These are phyloP conservation scores for Paraconiothyrium sp. DNA, from an alignment of 2,329 filamentous ascomycete genomes.

Conservation along the genomic window DNA sequence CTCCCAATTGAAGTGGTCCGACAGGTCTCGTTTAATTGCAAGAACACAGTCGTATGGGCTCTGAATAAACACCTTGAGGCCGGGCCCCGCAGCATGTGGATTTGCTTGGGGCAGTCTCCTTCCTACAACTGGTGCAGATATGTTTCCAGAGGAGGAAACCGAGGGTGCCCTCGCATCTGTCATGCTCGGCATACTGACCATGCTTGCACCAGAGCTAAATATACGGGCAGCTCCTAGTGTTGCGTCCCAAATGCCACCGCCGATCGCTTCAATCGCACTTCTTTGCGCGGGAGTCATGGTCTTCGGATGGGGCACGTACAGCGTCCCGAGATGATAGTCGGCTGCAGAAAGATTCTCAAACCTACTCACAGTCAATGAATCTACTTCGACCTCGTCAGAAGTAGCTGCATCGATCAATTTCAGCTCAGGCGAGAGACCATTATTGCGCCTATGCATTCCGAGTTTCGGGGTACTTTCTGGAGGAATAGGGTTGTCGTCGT, in stretches of 20 bases:
- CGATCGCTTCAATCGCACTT: constrained; percentile 79
- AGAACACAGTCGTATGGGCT: constrained; percentile 97
- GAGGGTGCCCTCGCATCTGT: constrained; percentile 48
- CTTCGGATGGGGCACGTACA: constrained; percentile 78
- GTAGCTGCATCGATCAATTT: constrained; percentile 89
- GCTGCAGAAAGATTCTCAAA: constrained; percentile 86
- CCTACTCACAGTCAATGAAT: constrained; percentile 84
- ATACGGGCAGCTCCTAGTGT: constrained; percentile 87
- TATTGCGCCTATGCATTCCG: constrained; percentile 75
- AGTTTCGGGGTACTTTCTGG: constrained; percentile 69
- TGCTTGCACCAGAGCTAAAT: constrained; percentile 86
- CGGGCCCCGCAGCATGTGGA: constrained; percentile 62
- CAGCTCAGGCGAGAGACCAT: constrained; percentile 86
- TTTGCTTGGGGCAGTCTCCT: constrained; percentile 49
- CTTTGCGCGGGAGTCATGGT: constrained; percentile 70
- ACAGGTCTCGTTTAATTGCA: constrained; percentile 84
- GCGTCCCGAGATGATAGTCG: constrained; percentile 88
- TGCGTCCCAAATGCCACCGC: constrained; percentile 85
- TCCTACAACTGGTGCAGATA: constrained; percentile 28
- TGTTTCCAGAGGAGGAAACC: constrained; percentile 44
- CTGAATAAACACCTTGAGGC: constrained; percentile 89
- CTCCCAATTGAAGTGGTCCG: constrained; percentile 87
- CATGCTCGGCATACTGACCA: constrained; percentile 59
- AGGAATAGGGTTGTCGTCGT: constrained; percentile 67
- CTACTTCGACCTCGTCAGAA: constrained; percentile 84